Evolutionary conservation across 139 green algal genomes (phyloP), one percentile per base, ranked within the genome.

Genomic region (Haematococcus lacustris): DNA sequence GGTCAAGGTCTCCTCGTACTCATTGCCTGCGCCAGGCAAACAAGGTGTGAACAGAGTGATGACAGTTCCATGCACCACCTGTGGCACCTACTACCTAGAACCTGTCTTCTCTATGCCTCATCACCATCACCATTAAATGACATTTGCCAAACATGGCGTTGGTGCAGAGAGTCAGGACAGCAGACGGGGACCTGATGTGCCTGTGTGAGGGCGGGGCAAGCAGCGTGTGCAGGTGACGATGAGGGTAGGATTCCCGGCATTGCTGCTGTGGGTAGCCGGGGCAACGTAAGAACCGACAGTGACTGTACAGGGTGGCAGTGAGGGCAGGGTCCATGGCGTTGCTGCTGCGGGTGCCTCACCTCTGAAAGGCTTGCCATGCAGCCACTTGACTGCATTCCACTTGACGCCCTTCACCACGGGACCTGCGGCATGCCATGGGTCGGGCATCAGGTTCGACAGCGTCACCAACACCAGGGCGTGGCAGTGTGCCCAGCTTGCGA

Each of bases 381-480:
- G 38, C 59, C 59, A 66, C 59, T 66, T 66, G 59, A 66, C 59
- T 66, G 59, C 59, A 32, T 66, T 66, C 59, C 59, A 66, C 59
- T 66, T 66, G n/a, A 66, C 32, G 59, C 59, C 59, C 59, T 66
- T 66, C 7, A 66, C 39, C 59, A 66, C 59, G 32, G 59, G 59
- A 32, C 59, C 59, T 66, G 59, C 43, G n/a, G n/a, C n/a, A n/a
- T n/a, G n/a, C n/a, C n/a, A n/a, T n/a, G n/a, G n/a, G n/a, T n/a
- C n/a, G n/a, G n/a, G n/a, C n/a, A n/a, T n/a, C n/a, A n/a, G n/a
- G n/a, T n/a, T n/a, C n/a, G n/a, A n/a, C n/a, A n/a, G n/a, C n/a
- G n/a, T n/a, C n/a, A n/a, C n/a, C n/a, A n/a, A n/a, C n/a, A n/a
- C n/a, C n/a, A n/a, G n/a, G n/a, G n/a, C n/a, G n/a, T n/a, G n/a